Conservation (phyloP, 208 protist species). For the Crithidia mellificae region DNA sequence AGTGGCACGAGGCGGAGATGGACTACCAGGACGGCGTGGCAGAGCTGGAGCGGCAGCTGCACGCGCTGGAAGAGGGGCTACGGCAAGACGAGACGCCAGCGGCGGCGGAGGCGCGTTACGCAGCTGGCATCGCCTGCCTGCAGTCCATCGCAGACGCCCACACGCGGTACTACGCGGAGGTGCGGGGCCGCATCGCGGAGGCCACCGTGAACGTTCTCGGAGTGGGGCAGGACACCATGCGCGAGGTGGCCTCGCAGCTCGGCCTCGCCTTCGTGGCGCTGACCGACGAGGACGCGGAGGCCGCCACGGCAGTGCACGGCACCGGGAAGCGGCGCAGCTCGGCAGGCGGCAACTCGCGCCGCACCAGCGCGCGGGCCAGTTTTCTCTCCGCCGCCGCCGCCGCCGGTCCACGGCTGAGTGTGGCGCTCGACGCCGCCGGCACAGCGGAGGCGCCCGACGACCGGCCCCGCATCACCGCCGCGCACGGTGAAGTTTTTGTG, state of each 20-base stretch:
- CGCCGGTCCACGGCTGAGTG: not conserved
- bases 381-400: constrained; percentile 6
- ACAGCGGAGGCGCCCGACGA: not conserved
- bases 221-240: constrained; percentile 17
- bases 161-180: constrained; percentile 56
- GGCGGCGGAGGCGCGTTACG: constrained; percentile 62
- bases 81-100: constrained; percentile 47
- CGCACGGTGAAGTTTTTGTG: constrained; percentile 27
- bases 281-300: constrained; percentile 3
- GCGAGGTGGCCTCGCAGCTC: constrained; percentile 19
- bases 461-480: constrained; percentile 6
- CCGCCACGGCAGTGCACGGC: not conserved
- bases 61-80: constrained; percentile 38
- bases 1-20: constrained; percentile 54
- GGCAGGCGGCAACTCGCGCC: not conserved
- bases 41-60: constrained; percentile 55
- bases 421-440: not conserved
- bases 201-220: constrained; percentile 26
- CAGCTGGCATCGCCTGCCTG: constrained; percentile 52
- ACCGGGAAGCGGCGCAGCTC: constrained; percentile 4
- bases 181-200: constrained; percentile 33
- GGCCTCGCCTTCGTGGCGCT: constrained; percentile 15
- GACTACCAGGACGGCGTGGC: constrained; percentile 68
- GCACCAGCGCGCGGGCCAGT: constrained; percentile 2
- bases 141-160: constrained; percentile 62